Evolutionary conservation across 805 yeast species (phyloP), one percentile per base, ranked within the genome.

Genomic region (Yamadazyma paraphyllophila): DNA sequence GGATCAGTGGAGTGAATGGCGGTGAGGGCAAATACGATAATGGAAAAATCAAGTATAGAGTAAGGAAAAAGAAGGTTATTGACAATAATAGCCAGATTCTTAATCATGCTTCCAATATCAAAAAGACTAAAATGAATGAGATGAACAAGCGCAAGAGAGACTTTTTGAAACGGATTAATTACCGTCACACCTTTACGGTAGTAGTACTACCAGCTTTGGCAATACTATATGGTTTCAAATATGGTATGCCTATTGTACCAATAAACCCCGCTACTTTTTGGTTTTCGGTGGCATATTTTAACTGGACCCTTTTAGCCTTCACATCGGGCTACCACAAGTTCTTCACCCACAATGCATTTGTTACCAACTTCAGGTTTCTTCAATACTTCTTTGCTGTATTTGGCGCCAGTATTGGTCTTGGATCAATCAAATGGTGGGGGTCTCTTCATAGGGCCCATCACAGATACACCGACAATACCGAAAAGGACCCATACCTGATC

Each of bases 391-490:
- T 84, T 47, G 77, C 82, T n/a, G 57, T 82, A 0, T 70, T 81
- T 36, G 91, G 92, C 5, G 68, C 84, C 13, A 84, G 88, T 53
- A 80, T 83, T 7, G 96, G 90, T 2, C 69, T 88, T 44, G 96
- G 96, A 4, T 76, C 88, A 2, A 80, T 83, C 10, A 74, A 83
- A 57, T 77, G 84, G 78, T 89, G 96, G 96, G 83, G 87, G 16
- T 73, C 83, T 12, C 74, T 87, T 38, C 98, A 91, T 69, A 73
- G 96, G 48, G 90, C 94, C 3, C 97, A 91, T 67, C 97, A 91
- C 65, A 80, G 92, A 47, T 87, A 78, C 63, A 83, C 94, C 36
- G 76, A 71, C 49, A 96, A 91, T 60, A 85, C 95, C 0, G 96
- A 88, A 49, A 76, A 78, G 56, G 98, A 91, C 63, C 97, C 98